phyloP scores from a whole-genome alignment of 371 early-diverging fungal species.

The Rozella allomycis region DNA sequence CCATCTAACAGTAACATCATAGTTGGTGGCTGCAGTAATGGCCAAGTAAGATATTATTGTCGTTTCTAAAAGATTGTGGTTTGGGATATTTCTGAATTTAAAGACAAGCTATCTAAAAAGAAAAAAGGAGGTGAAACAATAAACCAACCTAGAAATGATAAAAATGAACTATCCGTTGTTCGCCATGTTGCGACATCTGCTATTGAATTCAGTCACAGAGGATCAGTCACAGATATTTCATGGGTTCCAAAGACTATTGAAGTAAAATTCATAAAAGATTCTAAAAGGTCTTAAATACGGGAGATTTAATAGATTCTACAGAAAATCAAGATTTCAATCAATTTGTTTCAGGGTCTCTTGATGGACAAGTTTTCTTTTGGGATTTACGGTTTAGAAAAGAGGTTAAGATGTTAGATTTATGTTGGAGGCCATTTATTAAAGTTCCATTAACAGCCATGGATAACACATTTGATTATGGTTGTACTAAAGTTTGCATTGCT shows the following conservation, averaged over 20 bases:
- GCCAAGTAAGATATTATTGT: no score
- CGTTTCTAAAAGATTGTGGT: no score
- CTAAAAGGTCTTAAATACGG: constrained; percentile 5
- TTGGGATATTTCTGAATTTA: constrained; percentile 30
- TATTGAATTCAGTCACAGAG: constrained; percentile 25
- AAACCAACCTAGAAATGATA: background rate
- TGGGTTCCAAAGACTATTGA: constrained; percentile 22
- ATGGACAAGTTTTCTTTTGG: constrained; percentile 30
- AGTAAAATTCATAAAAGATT: constrained; percentile 4
- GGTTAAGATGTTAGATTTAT: constrained; percentile 17
- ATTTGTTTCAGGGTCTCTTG: constrained; percentile 20
- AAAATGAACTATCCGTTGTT: constrained; percentile 9
- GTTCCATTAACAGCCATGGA: constrained; percentile 24
- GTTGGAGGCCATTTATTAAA: constrained; percentile 27
- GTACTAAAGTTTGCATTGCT: no score
- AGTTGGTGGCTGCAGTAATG: constrained; percentile 28
- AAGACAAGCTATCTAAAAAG: constrained; percentile 19
- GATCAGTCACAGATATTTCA: constrained; percentile 13
- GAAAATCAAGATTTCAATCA: constrained; percentile 7
- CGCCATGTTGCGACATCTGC: constrained; percentile 19
- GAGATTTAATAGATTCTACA: constrained; percentile 1
- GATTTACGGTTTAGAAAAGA: constrained; percentile 26
- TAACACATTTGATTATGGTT: constrained; percentile 29
- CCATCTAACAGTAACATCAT: constrained; percentile 23
- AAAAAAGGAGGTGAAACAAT: constrained; percentile 3